These are phyloP conservation scores for Lenwebbia sp. DNA, from an alignment of 345 rosid genomes.

Conservation along the genomic window DNA sequence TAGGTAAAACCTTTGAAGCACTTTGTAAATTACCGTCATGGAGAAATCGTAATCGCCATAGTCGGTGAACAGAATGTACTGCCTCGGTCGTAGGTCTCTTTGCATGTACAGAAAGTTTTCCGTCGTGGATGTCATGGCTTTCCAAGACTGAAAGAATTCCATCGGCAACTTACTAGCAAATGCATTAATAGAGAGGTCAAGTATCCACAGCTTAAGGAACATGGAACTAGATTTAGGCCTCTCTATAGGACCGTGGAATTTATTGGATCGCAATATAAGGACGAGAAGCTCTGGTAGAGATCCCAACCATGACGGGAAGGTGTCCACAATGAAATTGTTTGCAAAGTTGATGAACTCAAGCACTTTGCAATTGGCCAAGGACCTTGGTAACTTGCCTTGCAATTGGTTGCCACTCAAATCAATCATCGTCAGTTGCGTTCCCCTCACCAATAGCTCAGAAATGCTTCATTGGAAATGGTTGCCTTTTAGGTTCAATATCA, in stretches of 20 bases:
- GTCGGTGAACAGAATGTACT: no score
- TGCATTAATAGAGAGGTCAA: conserved; percentile 4
- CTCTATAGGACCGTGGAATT: not conserved
- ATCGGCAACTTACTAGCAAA: conserved; percentile 5
- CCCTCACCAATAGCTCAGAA: no score
- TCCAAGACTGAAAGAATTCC: conserved; percentile 5
- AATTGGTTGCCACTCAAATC: not conserved
- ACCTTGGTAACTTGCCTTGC: not conserved
- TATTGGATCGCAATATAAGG: not conserved
- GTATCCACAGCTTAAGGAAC: not conserved
- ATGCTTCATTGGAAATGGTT: no score
- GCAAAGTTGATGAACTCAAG: not conserved
- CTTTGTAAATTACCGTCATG: no score
- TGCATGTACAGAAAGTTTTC: no score
- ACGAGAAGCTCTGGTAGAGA: not conserved
- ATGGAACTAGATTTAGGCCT: not conserved
- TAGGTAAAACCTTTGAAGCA: not conserved
- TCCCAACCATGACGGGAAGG: not conserved
- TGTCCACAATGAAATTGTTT: not conserved
- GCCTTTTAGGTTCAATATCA: no score
- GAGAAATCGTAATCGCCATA: no score
- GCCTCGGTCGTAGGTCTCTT: no score
- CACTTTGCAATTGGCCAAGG: not conserved
- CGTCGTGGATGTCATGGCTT: not conserved
- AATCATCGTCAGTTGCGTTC: not conserved